Conservation (phyloP, 768 basidiomycete genomes). For the Amanita fuliginea region DNA sequence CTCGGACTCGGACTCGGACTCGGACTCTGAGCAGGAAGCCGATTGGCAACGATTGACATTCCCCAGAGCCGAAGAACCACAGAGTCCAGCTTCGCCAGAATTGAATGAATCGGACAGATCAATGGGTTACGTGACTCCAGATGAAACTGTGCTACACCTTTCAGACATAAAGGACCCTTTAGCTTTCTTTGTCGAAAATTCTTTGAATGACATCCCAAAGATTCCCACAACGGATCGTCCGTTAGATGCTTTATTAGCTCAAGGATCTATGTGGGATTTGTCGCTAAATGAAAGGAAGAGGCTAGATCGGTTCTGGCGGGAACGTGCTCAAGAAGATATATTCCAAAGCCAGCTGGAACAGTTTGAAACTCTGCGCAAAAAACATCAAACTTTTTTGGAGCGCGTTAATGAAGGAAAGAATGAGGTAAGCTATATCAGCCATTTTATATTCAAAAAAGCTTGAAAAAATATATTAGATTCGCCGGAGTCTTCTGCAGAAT, state of each 20-base stretch:
- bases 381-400: conserved; percentile 21
- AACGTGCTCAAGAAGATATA: conserved; percentile 22
- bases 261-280: conserved; percentile 41
- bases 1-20: not conserved
- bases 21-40: conserved; percentile 5
- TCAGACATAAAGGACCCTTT: not conserved
- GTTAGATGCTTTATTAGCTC: conserved; percentile 24
- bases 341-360: conserved; percentile 20
- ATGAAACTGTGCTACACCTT: not conserved
- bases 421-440: conserved; percentile 29
- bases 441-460: not conserved
- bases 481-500: conserved; percentile 39
- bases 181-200: conserved; percentile 28
- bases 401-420: conserved; percentile 37
- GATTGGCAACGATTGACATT: conserved; percentile 5
- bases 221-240: conserved; percentile 26
- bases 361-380: conserved; percentile 27
- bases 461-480: conserved; percentile 27
- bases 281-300: conserved; percentile 34
- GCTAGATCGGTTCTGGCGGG: conserved; percentile 37
- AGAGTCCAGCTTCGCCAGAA: not conserved
- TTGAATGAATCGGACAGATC: not conserved
- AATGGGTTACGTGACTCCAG: not conserved
- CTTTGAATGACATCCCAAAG: conserved; percentile 22
- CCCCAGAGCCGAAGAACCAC: not conserved